Evolutionary conservation across 768 basidiomycete species (phyloP).

Genomic region (Suillus lakei): DNA sequence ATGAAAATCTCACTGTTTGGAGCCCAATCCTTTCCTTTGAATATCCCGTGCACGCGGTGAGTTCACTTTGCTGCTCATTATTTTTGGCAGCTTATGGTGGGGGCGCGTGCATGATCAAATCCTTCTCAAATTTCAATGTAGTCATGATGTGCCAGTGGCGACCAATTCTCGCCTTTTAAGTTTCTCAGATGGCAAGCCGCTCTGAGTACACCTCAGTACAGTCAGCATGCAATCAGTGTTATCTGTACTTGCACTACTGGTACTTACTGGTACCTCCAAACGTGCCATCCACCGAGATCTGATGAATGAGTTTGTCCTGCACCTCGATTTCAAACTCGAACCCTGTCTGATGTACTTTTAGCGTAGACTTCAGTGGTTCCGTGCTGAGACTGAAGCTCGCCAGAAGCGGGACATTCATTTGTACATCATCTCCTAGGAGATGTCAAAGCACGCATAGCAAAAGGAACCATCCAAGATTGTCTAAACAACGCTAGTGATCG

Average conservation of each 20-base stretch:
- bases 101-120: too few species aligned
- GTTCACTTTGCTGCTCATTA: too few species aligned
- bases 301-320: not conserved
- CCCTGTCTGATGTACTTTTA: not conserved
- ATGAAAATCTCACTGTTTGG: slow-evolving; percentile 55
- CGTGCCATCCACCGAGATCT: not conserved
- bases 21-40: slow-evolving; percentile 74
- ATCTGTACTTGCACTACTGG: not conserved
- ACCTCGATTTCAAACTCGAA: not conserved
- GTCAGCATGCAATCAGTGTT: not conserved
- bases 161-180: too few species aligned
- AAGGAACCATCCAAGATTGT: not conserved
- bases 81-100: too few species aligned
- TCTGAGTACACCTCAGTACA: too few species aligned
- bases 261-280: not conserved
- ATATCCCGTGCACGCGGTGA: slow-evolving; percentile 80
- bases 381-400: not conserved
- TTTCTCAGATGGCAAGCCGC: too few species aligned
- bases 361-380: not conserved
- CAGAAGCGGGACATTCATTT: not conserved
- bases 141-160: too few species aligned
- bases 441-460: not conserved
- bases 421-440: not conserved
- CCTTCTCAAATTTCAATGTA: too few species aligned
- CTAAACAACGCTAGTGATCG: not conserved